phyloP scores from a whole-genome alignment of 495 filamentous ascomycete genomes.

The Achaetomiella virescens region DNA sequence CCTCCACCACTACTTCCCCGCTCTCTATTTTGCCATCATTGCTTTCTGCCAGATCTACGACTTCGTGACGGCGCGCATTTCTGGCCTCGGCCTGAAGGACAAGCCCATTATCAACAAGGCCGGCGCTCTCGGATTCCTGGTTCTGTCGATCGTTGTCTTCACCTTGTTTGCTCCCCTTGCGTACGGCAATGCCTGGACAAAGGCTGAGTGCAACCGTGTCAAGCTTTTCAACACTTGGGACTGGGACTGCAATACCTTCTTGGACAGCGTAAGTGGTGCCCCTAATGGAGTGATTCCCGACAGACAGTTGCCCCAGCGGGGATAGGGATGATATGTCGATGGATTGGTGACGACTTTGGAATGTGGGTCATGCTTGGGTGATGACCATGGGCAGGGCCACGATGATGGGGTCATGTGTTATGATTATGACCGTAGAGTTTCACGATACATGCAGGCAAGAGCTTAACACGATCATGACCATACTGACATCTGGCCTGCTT shows the following conservation, averaged over 20 bases:
- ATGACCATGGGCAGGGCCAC: neutral
- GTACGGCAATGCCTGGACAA: slow-evolving; percentile 93
- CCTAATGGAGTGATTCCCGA: slow-evolving; percentile 30
- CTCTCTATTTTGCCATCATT: slow-evolving; percentile 90
- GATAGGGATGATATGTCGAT: slow-evolving; percentile 12
- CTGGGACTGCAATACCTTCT: slow-evolving; percentile 93
- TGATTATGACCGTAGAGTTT: neutral
- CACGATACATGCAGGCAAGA: neutral
- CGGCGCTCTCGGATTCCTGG: slow-evolving; percentile 63
- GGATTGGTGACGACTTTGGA: neutral
- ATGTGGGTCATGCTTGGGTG: neutral
- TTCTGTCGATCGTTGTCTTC: slow-evolving; percentile 68
- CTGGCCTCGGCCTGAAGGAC: slow-evolving; percentile 59
- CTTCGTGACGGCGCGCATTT: slow-evolving; percentile 66
- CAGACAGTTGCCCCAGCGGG: slow-evolving; percentile 25
- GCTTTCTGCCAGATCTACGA: slow-evolving; percentile 84
- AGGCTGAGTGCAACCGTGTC: slow-evolving; percentile 71
- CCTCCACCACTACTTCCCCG: slow-evolving; percentile 85
- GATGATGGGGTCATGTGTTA: neutral
- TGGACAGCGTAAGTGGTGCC: slow-evolving; percentile 66
- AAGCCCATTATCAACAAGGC: slow-evolving; percentile 67
- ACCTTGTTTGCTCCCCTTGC: slow-evolving; percentile 77
- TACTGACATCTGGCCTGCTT: slow-evolving; percentile 10
- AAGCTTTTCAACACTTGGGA: slow-evolving; percentile 91
- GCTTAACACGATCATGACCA: neutral